A percentile compares a stretch with the other conserved stretches of the same genome.
These are phyloP conservation scores for Dillenia turbinata DNA, from an alignment of 164 flowering plant species.

Conservation along the genomic window DNA sequence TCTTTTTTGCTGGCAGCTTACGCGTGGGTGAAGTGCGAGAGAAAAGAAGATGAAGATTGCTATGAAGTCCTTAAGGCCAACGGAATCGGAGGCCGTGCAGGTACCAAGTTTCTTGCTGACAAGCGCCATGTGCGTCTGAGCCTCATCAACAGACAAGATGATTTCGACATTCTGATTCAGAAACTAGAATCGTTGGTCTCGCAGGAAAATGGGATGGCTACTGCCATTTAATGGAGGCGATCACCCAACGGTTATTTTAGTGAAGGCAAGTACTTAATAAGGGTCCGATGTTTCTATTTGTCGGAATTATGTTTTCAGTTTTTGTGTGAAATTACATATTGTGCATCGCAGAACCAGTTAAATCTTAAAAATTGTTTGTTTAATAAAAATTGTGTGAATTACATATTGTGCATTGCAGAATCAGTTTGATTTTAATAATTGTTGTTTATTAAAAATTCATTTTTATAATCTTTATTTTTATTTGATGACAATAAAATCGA, in stretches of 20 bases:
- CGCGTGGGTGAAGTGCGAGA: conserved; percentile 76
- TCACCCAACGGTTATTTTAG: neutral
- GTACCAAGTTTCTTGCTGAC: conserved; percentile 30
- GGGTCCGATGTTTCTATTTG: neutral
- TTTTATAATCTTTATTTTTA: too few relatives aligned
- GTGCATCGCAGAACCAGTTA: too few relatives aligned
- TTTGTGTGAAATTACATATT: too few relatives aligned
- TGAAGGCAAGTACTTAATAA: neutral
- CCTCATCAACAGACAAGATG: conserved; percentile 39
- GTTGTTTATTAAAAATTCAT: too few relatives aligned
- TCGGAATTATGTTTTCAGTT: too few relatives aligned
- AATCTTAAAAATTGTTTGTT: too few relatives aligned
- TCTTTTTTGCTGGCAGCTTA: conserved; percentile 37
- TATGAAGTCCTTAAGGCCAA: conserved; percentile 35
- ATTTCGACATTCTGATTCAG: conserved; percentile 32
- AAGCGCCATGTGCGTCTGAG: conserved; percentile 48
- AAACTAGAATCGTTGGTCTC: conserved; percentile 23
- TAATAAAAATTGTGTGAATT: too few relatives aligned
- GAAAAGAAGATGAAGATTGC: conserved; percentile 56
- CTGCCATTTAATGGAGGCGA: conserved; percentile 8
- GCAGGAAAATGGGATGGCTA: conserved; percentile 15
- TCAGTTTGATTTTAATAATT: too few relatives aligned
- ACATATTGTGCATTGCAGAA: too few relatives aligned
- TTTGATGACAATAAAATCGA: too few relatives aligned
- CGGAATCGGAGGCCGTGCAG: conserved; percentile 44